Conservation (phyloP, 805 yeast genomes). For the Hanseniaspora lachancei region DNA sequence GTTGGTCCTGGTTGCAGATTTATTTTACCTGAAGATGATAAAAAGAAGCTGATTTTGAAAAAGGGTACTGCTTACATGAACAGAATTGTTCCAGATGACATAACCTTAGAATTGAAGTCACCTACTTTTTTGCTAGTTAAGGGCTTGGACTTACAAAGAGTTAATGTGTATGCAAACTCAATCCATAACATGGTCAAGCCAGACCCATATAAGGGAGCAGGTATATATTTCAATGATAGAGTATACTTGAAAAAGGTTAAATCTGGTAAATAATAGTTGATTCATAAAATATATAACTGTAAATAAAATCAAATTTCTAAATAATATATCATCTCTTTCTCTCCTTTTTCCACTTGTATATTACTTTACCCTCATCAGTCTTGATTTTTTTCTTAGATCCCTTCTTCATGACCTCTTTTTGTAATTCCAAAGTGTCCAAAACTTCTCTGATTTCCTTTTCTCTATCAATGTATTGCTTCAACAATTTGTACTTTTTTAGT, state of each 20-base stretch:
- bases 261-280: constrained; percentile 61
- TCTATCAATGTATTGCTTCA: constrained; percentile 57
- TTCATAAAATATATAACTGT: constrained; percentile 6
- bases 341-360: constrained; percentile 75
- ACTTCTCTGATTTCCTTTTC: constrained; percentile 55
- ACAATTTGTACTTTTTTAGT: constrained; percentile 43
- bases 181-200: constrained; percentile 84
- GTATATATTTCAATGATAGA: constrained; percentile 84
- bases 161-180: constrained; percentile 75
- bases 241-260: constrained; percentile 80
- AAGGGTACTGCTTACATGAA: constrained; percentile 33
- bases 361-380: constrained; percentile 51
- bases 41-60: constrained; percentile 66
- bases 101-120: constrained; percentile 62
- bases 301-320: neutral
- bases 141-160: constrained; percentile 79
- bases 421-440: constrained; percentile 58
- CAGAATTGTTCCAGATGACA: constrained; percentile 60
- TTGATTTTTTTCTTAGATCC: constrained; percentile 72
- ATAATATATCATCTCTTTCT: constrained; percentile 37
- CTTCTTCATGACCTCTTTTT: constrained; percentile 78
- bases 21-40: constrained; percentile 55
- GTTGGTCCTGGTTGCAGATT: constrained; percentile 98
- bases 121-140: constrained; percentile 78
- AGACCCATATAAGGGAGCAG: constrained; percentile 97